Evolutionary conservation across 208 protist genomes (phyloP).

Genomic region (Sergeia podlipaevii): DNA sequence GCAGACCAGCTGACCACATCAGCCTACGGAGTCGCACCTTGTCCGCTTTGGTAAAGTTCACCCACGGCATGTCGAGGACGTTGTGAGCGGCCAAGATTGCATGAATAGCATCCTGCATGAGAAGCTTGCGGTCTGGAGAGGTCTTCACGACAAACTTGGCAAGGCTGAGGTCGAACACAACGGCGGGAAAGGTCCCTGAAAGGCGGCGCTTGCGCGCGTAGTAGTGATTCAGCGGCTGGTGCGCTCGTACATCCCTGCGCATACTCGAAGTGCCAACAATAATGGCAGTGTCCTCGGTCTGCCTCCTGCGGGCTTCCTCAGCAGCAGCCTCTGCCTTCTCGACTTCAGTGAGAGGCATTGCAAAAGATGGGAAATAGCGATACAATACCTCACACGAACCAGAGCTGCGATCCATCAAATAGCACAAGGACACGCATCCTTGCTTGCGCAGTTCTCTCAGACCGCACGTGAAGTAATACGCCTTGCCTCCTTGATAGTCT

Average conservation of each 20-base stretch:
- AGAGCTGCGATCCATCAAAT: conserved; percentile 30
- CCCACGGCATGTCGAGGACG: conserved; percentile 6
- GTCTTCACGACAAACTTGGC: conserved; percentile 39
- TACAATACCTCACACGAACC: conserved; percentile 18
- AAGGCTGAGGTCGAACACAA: conserved; percentile 50
- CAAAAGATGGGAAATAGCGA: conserved; percentile 42
- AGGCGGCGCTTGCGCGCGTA: conserved; percentile 36
- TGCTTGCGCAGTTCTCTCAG: background rate
- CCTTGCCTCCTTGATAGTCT: too few species aligned
- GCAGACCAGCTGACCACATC: conserved; percentile 36
- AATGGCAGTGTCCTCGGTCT: conserved; percentile 10
- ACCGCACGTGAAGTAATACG: background rate
- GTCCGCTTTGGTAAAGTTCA: too few species aligned
- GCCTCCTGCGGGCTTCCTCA: conserved; percentile 8
- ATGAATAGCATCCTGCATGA: conserved; percentile 66
- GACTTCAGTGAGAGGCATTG: conserved; percentile 24
- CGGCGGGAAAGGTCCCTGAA: conserved; percentile 10
- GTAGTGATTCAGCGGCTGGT: conserved; percentile 51
- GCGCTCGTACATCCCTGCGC: conserved; percentile 3
- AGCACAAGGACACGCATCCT: conserved; percentile 7
- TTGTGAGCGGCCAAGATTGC: conserved; percentile 50
- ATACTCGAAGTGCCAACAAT: background rate
- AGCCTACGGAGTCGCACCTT: conserved; percentile 26
- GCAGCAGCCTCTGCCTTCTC: conserved; percentile 30
- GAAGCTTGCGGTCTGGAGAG: conserved; percentile 55